A percentile compares a stretch with the other conserved stretches of the same genome.
Evolutionary conservation across 768 basidiomycete species (phyloP).

Genomic region (Termitomyces heimii): DNA sequence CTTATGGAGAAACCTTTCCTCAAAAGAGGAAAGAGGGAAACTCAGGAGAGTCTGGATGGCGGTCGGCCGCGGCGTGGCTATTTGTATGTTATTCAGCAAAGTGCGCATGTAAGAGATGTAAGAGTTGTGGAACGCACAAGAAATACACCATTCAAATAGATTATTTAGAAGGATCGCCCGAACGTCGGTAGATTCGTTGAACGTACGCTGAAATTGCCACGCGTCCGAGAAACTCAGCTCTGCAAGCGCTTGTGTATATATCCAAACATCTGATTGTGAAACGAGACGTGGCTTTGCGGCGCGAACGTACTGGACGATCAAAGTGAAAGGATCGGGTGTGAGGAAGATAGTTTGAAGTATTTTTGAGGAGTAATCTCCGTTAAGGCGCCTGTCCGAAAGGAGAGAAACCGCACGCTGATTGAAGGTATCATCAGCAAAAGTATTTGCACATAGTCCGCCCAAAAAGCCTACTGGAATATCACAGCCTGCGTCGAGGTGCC

Average conservation of each 20-base stretch:
- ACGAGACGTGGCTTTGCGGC: slow-evolving; percentile 68
- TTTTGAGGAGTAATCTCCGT: slow-evolving; percentile 74
- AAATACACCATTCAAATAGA: slow-evolving; percentile 62
- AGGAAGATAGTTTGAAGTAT: slow-evolving; percentile 62
- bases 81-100: slow-evolving; percentile 29
- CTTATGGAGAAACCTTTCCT: slow-evolving; percentile 50
- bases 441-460: background rate
- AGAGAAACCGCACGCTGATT: slow-evolving; percentile 62
- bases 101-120: background rate
- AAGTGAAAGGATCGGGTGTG: slow-evolving; percentile 38
- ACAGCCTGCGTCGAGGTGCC: slow-evolving; percentile 70
- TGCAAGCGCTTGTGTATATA: slow-evolving; percentile 64
- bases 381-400: slow-evolving; percentile 69
- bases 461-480: slow-evolving; percentile 49
- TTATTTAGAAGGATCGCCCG: slow-evolving; percentile 51
- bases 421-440: background rate
- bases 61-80: slow-evolving; percentile 55
- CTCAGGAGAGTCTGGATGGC: slow-evolving; percentile 59
- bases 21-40: slow-evolving; percentile 60
- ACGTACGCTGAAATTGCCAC: slow-evolving; percentile 71
- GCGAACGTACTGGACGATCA: slow-evolving; percentile 69
- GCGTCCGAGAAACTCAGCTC: slow-evolving; percentile 62
- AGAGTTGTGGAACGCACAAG: slow-evolving; percentile 42
- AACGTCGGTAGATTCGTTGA: slow-evolving; percentile 50
- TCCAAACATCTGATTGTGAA: slow-evolving; percentile 63